These are phyloP conservation scores for Scutellaria baicalensis DNA, from an alignment of 257 asterid species.

Conservation along the genomic window DNA sequence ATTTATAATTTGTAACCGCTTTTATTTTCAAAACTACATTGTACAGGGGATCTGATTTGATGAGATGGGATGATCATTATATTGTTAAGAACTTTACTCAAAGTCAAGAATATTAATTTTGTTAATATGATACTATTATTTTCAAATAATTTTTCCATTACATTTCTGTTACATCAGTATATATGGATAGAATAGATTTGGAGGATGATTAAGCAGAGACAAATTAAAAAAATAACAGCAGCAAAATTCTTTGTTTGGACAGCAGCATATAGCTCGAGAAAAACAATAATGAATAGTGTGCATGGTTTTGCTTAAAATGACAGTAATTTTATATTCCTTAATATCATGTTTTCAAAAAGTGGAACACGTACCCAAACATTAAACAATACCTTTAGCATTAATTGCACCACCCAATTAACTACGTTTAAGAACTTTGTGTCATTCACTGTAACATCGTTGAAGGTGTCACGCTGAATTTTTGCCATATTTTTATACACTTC, in stretches of 20 bases:
- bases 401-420: constrained; percentile 1
- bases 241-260: constrained; percentile 16
- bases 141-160: too few relatives aligned
- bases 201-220: constrained; percentile 8
- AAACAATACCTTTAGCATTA: constrained; percentile 14
- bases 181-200: neutral
- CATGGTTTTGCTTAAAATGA: constrained; percentile 15
- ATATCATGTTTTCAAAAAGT: constrained; percentile 5
- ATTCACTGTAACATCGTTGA: constrained; percentile 36
- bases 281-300: constrained; percentile 8
- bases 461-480: constrained; percentile 25
- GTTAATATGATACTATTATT: neutral
- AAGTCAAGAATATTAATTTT: neutral
- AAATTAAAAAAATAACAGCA: constrained; percentile 1
- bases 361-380: constrained; percentile 8
- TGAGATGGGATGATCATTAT: neutral
- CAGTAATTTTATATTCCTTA: neutral
- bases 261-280: constrained; percentile 6
- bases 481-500: neutral
- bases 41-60: too few relatives aligned
- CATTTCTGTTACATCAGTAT: too few relatives aligned
- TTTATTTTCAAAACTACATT: too few relatives aligned
- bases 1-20: too few relatives aligned
- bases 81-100: neutral
- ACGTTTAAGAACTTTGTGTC: constrained; percentile 24